Evolutionary conservation across 768 basidiomycete species (phyloP).

Genomic region (Boletus vinaceobasis): DNA sequence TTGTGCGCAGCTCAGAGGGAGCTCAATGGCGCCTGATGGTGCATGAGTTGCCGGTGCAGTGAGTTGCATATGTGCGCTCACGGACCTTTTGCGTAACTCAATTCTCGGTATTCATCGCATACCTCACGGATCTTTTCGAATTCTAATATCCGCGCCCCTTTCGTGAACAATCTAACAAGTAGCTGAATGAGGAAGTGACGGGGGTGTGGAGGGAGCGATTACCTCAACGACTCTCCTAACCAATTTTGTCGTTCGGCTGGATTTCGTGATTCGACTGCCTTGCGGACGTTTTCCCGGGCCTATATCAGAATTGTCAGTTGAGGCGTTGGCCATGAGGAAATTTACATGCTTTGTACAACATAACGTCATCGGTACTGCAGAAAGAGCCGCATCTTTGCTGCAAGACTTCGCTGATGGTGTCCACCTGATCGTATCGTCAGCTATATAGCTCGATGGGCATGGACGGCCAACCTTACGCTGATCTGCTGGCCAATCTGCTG

Average conservation of each 20-base stretch:
- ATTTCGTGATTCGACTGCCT: slow-evolving; percentile 79
- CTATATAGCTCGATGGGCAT: not conserved
- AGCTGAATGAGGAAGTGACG: slow-evolving; percentile 2
- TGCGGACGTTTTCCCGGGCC: slow-evolving; percentile 92
- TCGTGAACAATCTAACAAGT: slow-evolving; percentile 70
- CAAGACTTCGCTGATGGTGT: slow-evolving; percentile 92
- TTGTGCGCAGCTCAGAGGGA: slow-evolving; percentile 81
- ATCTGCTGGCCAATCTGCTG: slow-evolving; percentile 98
- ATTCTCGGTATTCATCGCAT: slow-evolving; percentile 82
- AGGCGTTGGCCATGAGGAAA: slow-evolving; percentile 1
- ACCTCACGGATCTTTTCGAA: slow-evolving; percentile 84
- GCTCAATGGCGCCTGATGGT: slow-evolving; percentile 68
- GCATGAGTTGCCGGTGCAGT: not conserved
- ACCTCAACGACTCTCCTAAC: slow-evolving; percentile 88
- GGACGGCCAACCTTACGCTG: slow-evolving; percentile 53
- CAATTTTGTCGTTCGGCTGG: slow-evolving; percentile 71
- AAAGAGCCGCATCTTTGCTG: slow-evolving; percentile 96
- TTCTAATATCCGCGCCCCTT: slow-evolving; percentile 81
- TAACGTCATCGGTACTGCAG: slow-evolving; percentile 97
- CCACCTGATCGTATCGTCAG: slow-evolving; percentile 57
- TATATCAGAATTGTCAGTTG: slow-evolving; percentile 28
- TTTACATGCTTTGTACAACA: slow-evolving; percentile 81
- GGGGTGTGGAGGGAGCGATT: slow-evolving; percentile 10
- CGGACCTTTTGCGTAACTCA: slow-evolving; percentile 79
- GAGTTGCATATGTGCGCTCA: not conserved